Evolutionary conservation across 164 flowering plant species (phyloP), one percentile per base, ranked within the genome.

Genomic region (Berberis vulgaris): DNA sequence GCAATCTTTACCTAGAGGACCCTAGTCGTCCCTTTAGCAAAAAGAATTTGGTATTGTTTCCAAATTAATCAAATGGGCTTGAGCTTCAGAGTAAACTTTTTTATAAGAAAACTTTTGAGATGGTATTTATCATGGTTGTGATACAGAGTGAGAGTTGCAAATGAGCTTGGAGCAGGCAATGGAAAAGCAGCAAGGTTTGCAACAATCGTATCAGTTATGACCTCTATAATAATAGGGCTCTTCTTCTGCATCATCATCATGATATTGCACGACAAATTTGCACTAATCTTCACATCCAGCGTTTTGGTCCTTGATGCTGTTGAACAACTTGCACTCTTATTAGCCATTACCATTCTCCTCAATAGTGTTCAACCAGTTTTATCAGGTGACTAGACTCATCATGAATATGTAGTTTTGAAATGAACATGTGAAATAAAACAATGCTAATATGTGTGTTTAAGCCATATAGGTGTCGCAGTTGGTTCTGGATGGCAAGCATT

Each of bases 401-500:
- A 52, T 11, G n/a, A 11, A 52, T 7, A 10, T 10, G n/a, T 52
- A 7, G n/a, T 10, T 26, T 26, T 10, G 4, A 10, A 11, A 52
- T 5, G 39, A 1, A 4, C 38, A 5, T 0, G 26, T 26, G 26
- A 26, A 26, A 26, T 26, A 26, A 26, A 26, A 26, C 26, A 26
- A 26, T 26, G 26, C 26, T 26, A 26, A 26, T 26, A 26, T 26
- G 26, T 26, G 26, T 26, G 26, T 26, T 26, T 26, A 26, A 26
- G 26, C 26, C 26, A 26, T 26, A 26, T 43, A 84, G 88, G 89
- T 9, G 86, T 84, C 59, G 92, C 92, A 1, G 86, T 86, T 53
- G 92, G 92, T 59, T 81, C 83, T 8, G 92, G 92, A 10, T 86
- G 92, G 92, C 92, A 86, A 67, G 75, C 81, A 2, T 68, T 69